Evolutionary conservation across 2,329 filamentous ascomycete species (phyloP).

Genomic region (Colletotrichum paranaense): DNA sequence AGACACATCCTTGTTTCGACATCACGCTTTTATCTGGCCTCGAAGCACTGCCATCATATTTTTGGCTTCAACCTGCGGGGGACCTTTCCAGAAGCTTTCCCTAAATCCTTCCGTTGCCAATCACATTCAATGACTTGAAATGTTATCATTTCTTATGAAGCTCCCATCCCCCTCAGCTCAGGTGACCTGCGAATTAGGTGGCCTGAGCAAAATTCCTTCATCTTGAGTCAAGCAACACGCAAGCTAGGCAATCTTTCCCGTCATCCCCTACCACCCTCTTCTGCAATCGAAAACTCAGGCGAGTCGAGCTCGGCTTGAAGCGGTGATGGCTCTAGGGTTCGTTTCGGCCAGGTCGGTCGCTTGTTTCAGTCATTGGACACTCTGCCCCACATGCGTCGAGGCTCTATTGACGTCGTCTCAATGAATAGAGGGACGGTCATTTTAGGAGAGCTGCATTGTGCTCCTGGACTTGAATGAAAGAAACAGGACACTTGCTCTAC

Average conservation of each 20-base stretch:
- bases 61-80: background rate
- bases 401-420: background rate
- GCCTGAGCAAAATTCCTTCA: background rate
- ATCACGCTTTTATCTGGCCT: slow-evolving; percentile 3
- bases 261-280: background rate
- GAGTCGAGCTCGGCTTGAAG: background rate
- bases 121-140: background rate
- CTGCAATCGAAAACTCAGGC: background rate
- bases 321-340: background rate
- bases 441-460: background rate
- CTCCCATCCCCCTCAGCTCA: background rate
- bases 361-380: slow-evolving; percentile 8
- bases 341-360: background rate
- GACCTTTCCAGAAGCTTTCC: slow-evolving; percentile 14
- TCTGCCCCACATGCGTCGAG: background rate
- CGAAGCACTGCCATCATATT: background rate
- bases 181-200: background rate
- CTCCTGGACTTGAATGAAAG: background rate
- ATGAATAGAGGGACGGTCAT: background rate
- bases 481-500: background rate
- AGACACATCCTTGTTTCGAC: slow-evolving; percentile 29
- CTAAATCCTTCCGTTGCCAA: background rate
- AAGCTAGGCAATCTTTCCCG: background rate
- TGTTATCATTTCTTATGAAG: background rate
- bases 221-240: background rate